Percentiles rank a stretch among this genome's conserved stretches.
Conservation (phyloP, 495 filamentous ascomycete species). For the Penicillium waksmanii region DNA sequence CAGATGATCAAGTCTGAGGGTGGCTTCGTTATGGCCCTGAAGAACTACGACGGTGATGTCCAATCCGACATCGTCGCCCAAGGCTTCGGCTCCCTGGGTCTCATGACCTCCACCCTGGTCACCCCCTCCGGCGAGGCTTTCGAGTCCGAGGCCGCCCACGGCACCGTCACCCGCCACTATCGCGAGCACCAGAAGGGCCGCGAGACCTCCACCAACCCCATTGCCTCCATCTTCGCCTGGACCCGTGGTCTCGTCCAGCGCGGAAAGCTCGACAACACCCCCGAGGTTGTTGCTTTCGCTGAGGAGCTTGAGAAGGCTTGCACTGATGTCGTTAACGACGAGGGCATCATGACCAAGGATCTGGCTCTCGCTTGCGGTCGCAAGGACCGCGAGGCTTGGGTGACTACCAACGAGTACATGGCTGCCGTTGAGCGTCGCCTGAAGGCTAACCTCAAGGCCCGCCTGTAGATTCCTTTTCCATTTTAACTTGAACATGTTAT, state of each 20-base stretch:
- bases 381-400: conserved; percentile 78
- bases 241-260: conserved; percentile 93
- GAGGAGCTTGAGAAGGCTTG: conserved; percentile 93
- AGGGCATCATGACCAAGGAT: conserved; percentile 99
- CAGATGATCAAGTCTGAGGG: conserved; percentile 99
- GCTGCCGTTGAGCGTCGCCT: conserved; percentile 85
- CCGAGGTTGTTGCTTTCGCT: conserved; percentile 85
- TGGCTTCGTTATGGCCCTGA: conserved; percentile 95
- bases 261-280: conserved; percentile 85
- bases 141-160: conserved; percentile 97
- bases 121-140: conserved; percentile 95
- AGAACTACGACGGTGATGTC: conserved; percentile 99
- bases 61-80: conserved; percentile 98
- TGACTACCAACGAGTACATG: conserved; percentile 87
- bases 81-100: conserved; percentile 95
- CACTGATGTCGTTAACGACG: conserved; percentile 87
- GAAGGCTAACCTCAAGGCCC: conserved; percentile 63
- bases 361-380: conserved; percentile 88
- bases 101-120: conserved; percentile 97
- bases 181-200: conserved; percentile 97
- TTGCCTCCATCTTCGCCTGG: conserved; percentile 98
- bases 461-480: conserved; percentile 32
- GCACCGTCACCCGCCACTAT: conserved; percentile 97
- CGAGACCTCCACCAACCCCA: conserved; percentile 97
- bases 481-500: conserved; percentile 12